phyloP scores from a whole-genome alignment of 148 eudicot genomes.

The Vaccinium vitisidaea region DNA sequence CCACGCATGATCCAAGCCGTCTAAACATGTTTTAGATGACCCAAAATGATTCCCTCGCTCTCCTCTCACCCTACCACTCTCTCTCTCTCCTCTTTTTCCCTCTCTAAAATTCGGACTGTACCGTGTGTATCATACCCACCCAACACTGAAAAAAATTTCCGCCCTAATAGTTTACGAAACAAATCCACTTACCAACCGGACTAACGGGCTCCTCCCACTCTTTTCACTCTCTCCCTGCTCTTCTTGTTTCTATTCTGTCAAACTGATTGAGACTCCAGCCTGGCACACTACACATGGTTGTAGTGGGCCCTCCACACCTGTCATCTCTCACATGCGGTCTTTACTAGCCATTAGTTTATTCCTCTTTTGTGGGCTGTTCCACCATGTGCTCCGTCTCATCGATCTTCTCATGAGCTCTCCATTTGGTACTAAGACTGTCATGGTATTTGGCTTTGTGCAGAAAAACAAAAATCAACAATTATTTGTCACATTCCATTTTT shows the following conservation, averaged over 20 bases:
- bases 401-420: background rate
- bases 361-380: background rate
- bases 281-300: constrained; percentile 17
- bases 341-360: background rate
- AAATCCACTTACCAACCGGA: too few species aligned
- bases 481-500: background rate
- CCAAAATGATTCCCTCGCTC: too few species aligned
- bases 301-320: constrained; percentile 20
- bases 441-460: background rate
- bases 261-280: constrained; percentile 23
- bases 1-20: too few species aligned
- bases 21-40: too few species aligned
- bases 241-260: background rate
- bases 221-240: background rate
- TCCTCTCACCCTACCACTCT: too few species aligned
- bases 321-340: constrained; percentile 12
- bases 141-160: too few species aligned
- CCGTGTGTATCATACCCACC: too few species aligned
- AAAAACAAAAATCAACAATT: background rate
- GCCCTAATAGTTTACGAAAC: too few species aligned
- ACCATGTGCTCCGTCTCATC: background rate
- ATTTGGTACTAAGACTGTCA: background rate
- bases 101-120: too few species aligned
- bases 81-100: too few species aligned
- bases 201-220: too few species aligned